Base-by-base conservation (phyloP, 208 protist species). In the Porcisia hertigi region DNA sequence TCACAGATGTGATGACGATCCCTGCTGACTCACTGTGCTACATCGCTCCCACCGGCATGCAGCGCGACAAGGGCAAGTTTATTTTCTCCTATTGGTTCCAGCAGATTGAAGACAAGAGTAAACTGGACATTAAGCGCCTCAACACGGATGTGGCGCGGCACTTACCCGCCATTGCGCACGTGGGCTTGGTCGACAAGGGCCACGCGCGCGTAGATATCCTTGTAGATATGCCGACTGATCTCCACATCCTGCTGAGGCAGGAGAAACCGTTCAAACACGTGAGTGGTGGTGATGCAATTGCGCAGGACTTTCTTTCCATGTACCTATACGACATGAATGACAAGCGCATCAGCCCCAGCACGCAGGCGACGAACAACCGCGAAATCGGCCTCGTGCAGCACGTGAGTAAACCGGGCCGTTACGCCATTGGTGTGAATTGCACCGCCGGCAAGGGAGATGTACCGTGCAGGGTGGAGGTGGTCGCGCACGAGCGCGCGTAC, bases 81-180 rank as follows among this genome's bases (percentile, higher is more conserved):
- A 85, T 96, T n/a, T 79, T 96, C 30, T 94, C 90, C 30, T 94
- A 91, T 75, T 93, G 87, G 87, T 91, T 88, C 57, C 64, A 86
- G 41, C 86, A 77, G 54, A 65, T 71, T 16, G 76, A 71, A 30
- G 87, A 94, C 62, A 78, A 77, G 7, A 47, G 82, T n/a, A 75
- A 81, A 36, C 30, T 96, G 49, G 80, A 79, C 20, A 70, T 91
- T 20, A 65, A 73, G 47, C 87, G 87, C 45, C 73, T 91, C 60
- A 86, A 86, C 25, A 64, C 85, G 0, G 55, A 85, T 7, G 88
- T 96, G 58, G 92, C 90, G 11, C 84, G 83, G 54, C 82, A 91
- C 6, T 72, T 90, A 23, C 90, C 90, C 30, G 92, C 89, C 23
- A 92, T 94, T 47, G 85, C 81, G 23, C 87, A 93, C 76, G 66